Conservation (phyloP, 805 yeast genomes). For the Tetrapisispora fleetii region DNA sequence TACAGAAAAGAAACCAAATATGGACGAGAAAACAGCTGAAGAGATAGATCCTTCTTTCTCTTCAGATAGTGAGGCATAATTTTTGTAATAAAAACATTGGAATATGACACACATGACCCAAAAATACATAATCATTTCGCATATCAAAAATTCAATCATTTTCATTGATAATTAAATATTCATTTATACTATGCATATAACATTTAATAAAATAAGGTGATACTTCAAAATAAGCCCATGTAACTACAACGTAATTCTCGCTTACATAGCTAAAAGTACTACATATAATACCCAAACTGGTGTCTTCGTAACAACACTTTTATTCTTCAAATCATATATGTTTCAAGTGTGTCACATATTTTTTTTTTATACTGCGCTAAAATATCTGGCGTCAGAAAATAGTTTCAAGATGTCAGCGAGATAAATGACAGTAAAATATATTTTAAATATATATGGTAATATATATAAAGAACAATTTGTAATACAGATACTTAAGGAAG, state of each 20-base stretch:
- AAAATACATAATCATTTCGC: neutral
- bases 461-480: neutral
- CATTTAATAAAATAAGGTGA: neutral
- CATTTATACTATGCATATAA: neutral
- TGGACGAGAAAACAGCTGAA: neutral
- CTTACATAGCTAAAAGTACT: no score
- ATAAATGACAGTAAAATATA: neutral
- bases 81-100: neutral
- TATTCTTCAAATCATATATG: neutral
- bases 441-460: no score
- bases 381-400: neutral
- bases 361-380: neutral
- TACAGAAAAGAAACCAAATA: neutral
- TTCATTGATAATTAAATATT: neutral
- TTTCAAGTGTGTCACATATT: neutral
- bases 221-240: no score
- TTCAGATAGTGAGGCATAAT: neutral
- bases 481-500: no score
- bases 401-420: neutral
- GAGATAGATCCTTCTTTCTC: neutral
- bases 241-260: no score
- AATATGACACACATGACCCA: neutral
- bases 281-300: no score
- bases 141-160: neutral
- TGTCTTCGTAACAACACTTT: no score